Evolutionary conservation across 2,329 filamentous ascomycete genomes (phyloP), one percentile per base, ranked within the genome.

Genomic region (Fusarium marasasianum): DNA sequence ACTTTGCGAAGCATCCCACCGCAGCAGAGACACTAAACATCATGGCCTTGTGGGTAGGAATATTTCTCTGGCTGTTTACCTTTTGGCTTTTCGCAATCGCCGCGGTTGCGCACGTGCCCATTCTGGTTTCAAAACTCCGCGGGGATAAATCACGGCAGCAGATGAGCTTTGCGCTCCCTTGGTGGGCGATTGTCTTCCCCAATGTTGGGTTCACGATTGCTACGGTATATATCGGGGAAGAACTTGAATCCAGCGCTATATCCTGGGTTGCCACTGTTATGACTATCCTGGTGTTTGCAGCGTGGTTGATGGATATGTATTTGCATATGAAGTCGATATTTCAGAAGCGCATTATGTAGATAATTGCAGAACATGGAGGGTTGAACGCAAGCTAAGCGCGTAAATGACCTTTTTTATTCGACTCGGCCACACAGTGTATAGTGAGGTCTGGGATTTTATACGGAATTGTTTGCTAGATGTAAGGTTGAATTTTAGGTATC

Each of bases 171-270:
- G 18, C 26, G 2, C 45, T 64, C n/a, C 62, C 62, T 11, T 64
- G 62, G 62, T 64, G 62, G 62, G 57, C 61, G 2, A 62, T 62
- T 26, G 61, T 64, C n/a, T 64, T 64, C 5, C 61, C 61, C 0
- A 64, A 64, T 43, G 61, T 64, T 33, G 61, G 61, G 8, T 62
- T 64, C 20, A 64, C 61, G 3, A 62, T 64, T 18, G 61, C 61
- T 12, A 64, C 61, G 5, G 55, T 48, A 10, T 64, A 64, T 20
- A 51, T 64, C 6, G 57, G 57, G 7, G 62, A 64, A 6, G 62
- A 44, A 20, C 26, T 63, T 13, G 57, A 63, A n/a, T 64, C 45
- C 10, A 29, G 35, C 2, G 24, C 20, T 2, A 63, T 64, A 44
- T 33, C 11, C 1, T 63, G 62, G 57, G 31, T 64, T 9, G 62